A percentile compares a stretch with the other conserved stretches of the same genome.
Conservation (phyloP, 345 rosid species). For the Lumnitzera racemosa region DNA sequence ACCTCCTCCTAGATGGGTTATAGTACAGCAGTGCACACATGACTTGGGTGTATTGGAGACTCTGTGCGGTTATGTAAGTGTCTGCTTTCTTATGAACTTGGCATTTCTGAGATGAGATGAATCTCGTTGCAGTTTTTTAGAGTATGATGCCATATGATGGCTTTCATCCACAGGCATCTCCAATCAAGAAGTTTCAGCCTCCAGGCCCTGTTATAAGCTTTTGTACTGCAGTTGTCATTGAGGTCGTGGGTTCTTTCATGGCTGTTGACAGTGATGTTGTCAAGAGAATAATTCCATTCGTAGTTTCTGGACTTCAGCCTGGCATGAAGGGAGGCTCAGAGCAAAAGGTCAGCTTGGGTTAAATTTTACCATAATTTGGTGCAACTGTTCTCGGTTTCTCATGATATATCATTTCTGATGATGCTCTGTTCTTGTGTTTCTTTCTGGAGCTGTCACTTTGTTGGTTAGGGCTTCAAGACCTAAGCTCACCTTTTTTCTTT, state of each 20-base stretch:
- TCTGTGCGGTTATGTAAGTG: constrained; percentile 76
- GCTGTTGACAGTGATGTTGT: constrained; percentile 56
- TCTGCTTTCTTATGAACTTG: not conserved
- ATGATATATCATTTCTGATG: not conserved
- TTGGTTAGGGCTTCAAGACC: too few species aligned
- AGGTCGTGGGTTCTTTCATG: constrained; percentile 54
- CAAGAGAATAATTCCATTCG: constrained; percentile 74
- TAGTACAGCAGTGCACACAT: constrained; percentile 84
- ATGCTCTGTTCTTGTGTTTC: not conserved
- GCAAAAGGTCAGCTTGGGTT: constrained; percentile 55
- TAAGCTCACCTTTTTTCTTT: too few species aligned
- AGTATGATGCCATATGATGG: not conserved
- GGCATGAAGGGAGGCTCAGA: constrained; percentile 49
- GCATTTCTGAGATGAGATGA: not conserved
- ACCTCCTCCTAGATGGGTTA: constrained; percentile 68
- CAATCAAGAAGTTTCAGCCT: constrained; percentile 57
- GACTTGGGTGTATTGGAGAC: constrained; percentile 79
- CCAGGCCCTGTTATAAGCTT: constrained; percentile 57
- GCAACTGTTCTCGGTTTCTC: not conserved
- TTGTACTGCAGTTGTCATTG: constrained; percentile 78
- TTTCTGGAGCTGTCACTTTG: too few species aligned
- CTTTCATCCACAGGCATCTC: constrained; percentile 47
- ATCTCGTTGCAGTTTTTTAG: not conserved
- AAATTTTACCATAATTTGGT: not conserved
- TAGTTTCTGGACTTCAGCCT: constrained; percentile 59